Evolutionary conservation across 495 filamentous ascomycete species (phyloP).

Genomic region (Parmelia sp.): DNA sequence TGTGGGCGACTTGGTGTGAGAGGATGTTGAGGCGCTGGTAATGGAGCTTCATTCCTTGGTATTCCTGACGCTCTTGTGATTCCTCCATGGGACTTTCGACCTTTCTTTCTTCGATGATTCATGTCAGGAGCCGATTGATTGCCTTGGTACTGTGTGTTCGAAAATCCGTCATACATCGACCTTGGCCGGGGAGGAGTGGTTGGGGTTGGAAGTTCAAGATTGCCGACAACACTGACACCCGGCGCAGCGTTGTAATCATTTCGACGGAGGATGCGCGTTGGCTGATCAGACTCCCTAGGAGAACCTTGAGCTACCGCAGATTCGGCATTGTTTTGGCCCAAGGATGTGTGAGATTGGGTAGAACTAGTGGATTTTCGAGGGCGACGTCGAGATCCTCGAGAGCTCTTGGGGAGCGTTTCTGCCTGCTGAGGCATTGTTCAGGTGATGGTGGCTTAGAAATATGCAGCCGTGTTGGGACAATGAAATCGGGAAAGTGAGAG

Average conservation of each 20-base stretch:
- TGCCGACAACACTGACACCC: not conserved
- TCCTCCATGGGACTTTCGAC: not conserved
- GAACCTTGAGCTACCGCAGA: slow-evolving; percentile 7
- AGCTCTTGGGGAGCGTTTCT: slow-evolving; percentile 19
- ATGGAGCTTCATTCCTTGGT: not conserved
- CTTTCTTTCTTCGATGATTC: slow-evolving; percentile 14
- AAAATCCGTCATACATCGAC: slow-evolving; percentile 20
- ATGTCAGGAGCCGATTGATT: slow-evolving; percentile 10
- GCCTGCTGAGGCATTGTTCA: slow-evolving; percentile 16
- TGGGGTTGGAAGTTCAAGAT: slow-evolving; percentile 7
- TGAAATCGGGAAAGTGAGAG: not conserved
- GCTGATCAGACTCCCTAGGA: slow-evolving; percentile 16
- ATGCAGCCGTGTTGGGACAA: slow-evolving; percentile 25
- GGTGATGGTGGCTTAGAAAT: slow-evolving; percentile 26
- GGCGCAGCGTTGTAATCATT: not conserved
- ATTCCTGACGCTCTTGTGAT: not conserved
- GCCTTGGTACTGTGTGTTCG: slow-evolving; percentile 5
- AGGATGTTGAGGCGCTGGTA: slow-evolving; percentile 4
- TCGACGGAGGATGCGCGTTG: slow-evolving; percentile 23
- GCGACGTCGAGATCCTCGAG: slow-evolving; percentile 22
- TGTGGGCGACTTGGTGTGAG: slow-evolving; percentile 15
- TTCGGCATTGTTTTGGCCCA: slow-evolving; percentile 8
- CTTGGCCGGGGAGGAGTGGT: slow-evolving; percentile 12
- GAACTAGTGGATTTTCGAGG: slow-evolving; percentile 22
- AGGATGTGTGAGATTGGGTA: slow-evolving; percentile 19